A percentile compares a stretch with the other conserved stretches of the same genome.
Conservation (phyloP, 106 monocot species). For the Dendrobium catenatum region DNA sequence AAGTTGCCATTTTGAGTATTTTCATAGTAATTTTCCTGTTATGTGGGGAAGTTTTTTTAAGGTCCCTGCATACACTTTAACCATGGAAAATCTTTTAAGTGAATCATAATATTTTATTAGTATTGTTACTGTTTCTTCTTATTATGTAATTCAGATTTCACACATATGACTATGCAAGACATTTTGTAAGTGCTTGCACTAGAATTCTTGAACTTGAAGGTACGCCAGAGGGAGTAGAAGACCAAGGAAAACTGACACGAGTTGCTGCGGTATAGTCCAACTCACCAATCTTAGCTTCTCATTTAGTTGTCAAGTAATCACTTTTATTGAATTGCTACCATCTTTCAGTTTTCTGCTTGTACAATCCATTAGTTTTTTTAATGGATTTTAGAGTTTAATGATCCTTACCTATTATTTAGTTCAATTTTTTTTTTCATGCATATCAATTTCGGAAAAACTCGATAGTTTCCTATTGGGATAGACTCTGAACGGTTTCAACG, state of each 20-base stretch:
- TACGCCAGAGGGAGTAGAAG: slow-evolving; percentile 97
- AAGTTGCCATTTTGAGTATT: neutral
- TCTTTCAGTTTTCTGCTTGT: neutral
- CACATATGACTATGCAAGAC: slow-evolving; percentile 99
- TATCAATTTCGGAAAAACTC: slow-evolving; percentile 4
- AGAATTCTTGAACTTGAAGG: slow-evolving; percentile 96
- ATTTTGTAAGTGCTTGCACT: slow-evolving; percentile 98
- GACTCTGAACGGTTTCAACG: slow-evolving; percentile 85
- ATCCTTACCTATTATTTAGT: neutral
- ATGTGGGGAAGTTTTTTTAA: neutral
- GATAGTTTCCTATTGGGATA: slow-evolving; percentile 97
- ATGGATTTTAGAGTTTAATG: neutral
- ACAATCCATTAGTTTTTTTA: neutral
- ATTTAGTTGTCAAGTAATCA: neutral
- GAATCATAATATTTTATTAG: neutral
- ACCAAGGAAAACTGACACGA: slow-evolving; percentile 90
- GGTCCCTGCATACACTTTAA: neutral
- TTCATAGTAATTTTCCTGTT: neutral
- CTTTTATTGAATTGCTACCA: neutral
- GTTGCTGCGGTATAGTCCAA: slow-evolving; percentile 78
- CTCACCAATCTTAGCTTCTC: neutral
- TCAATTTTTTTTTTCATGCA: neutral
- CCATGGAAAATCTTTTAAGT: neutral
- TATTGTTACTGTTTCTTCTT: neutral
- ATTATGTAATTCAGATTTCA: slow-evolving; percentile 59